Evolutionary conservation across 2,329 filamentous ascomycete species (phyloP).

Genomic region (Akanthomyces muscarius): DNA sequence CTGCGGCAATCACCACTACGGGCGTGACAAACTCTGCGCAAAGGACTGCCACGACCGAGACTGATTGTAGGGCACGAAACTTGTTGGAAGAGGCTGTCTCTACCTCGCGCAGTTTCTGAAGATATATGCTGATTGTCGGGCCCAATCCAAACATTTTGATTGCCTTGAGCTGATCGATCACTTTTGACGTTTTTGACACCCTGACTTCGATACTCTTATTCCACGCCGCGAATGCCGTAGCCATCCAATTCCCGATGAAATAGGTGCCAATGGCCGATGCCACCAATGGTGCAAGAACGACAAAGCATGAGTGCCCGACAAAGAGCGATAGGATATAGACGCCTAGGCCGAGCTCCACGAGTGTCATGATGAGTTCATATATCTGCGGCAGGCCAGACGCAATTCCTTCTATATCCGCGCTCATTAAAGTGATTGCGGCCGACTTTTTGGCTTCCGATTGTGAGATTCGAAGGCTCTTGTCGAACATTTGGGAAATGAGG

Average conservation of each 20-base stretch:
- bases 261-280: background rate
- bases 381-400: too few relatives aligned
- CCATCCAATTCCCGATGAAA: background rate
- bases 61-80: too few relatives aligned
- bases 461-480: too few relatives aligned
- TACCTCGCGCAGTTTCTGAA: too few relatives aligned
- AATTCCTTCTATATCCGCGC: too few relatives aligned
- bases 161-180: background rate
- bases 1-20: too few relatives aligned
- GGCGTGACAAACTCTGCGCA: too few relatives aligned
- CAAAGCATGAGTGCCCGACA: conserved; percentile 1
- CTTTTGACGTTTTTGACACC: background rate
- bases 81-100: too few relatives aligned
- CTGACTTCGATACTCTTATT: conserved; percentile 2
- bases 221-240: background rate
- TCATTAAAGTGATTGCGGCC: too few relatives aligned
- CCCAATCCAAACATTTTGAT: conserved; percentile 15
- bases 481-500: too few relatives aligned
- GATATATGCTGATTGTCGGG: background rate
- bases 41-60: too few relatives aligned
- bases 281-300: background rate
- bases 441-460: too few relatives aligned
- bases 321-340: background rate
- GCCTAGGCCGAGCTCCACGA: background rate
- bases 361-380: background rate